phyloP scores from a whole-genome alignment of 2,329 filamentous ascomycete genomes.

The Colletotrichum trifolii region DNA sequence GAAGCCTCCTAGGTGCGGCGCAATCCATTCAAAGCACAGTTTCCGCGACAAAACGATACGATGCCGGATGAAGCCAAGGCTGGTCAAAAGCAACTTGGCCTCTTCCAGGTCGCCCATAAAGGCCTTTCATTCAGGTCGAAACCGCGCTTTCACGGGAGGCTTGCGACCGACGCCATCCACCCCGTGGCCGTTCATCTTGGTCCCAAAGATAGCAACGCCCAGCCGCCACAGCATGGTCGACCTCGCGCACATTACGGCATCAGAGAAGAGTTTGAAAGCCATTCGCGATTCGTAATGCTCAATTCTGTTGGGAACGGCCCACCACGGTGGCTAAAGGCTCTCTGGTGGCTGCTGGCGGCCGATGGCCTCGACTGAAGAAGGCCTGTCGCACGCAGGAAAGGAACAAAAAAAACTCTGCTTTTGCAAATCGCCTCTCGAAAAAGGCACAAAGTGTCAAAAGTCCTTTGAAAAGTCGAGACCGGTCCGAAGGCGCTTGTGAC shows the following conservation, averaged over 20 bases:
- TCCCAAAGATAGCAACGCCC: constrained; percentile 21
- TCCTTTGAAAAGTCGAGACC: constrained; percentile 18
- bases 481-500: constrained; percentile 12
- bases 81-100: not conserved
- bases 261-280: not conserved
- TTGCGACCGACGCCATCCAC: constrained; percentile 12
- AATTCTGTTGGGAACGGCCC: constrained; percentile 24
- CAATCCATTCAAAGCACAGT: constrained; percentile 1
- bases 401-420: not conserved
- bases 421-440: constrained; percentile 6
- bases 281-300: not conserved
- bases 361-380: constrained; percentile 1
- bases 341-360: constrained; percentile 1
- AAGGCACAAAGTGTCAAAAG: not conserved
- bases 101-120: constrained; percentile 12
- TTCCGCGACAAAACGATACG: not conserved
- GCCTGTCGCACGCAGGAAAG: constrained; percentile 4
- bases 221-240: constrained; percentile 17
- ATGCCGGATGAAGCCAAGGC: not conserved
- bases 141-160: constrained; percentile 15
- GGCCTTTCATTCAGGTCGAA: not conserved
- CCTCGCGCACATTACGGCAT: constrained; percentile 15
- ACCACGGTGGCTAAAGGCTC: constrained; percentile 9
- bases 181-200: not conserved
- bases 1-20: too few species aligned